Percentiles rank a stretch among this genome's conserved stretches.
phyloP scores from a whole-genome alignment of 2,329 filamentous ascomycete genomes.

The Fusarium tricinctum region DNA sequence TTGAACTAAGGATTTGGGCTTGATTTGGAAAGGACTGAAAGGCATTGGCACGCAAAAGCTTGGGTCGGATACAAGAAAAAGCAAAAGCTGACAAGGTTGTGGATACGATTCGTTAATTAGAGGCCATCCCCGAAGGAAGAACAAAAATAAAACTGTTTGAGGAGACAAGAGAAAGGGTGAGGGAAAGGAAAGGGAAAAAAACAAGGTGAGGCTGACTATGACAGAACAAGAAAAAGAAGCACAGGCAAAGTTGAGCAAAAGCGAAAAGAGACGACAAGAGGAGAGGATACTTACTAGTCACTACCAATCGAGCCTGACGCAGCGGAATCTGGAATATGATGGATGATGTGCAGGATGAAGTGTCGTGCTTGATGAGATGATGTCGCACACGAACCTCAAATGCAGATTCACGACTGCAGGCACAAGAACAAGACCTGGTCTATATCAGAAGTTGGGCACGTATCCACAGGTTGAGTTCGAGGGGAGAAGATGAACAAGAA shows the following conservation, averaged over 20 bases:
- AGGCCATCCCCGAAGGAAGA: constrained; percentile 16
- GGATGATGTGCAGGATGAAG: constrained; percentile 47
- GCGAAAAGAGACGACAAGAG: constrained; percentile 41
- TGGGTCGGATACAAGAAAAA: constrained; percentile 25
- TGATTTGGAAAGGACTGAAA: constrained; percentile 48
- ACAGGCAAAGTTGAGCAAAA: constrained; percentile 3
- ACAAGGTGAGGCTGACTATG: constrained; percentile 46
- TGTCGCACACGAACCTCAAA: constrained; percentile 39
- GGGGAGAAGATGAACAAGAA: constrained; percentile 12
- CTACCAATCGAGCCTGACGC: constrained; percentile 20
- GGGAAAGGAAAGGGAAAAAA: constrained; percentile 16
- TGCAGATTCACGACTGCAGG: constrained; percentile 34
- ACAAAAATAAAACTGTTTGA: constrained; percentile 18
- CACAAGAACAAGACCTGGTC: constrained; percentile 29
- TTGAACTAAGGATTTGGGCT: constrained; percentile 31
- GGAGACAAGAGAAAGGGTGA: constrained; percentile 32
- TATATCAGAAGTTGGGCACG: constrained; percentile 15
- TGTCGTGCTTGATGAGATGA: constrained; percentile 42
- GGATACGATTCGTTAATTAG: constrained; percentile 13
- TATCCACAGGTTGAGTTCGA: not conserved
- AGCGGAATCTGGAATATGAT: constrained; percentile 31
- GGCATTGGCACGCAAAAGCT: constrained; percentile 24
- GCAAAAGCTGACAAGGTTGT: constrained; percentile 34
- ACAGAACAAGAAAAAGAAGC: constrained; percentile 29
- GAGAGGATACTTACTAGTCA: not conserved